A percentile compares a stretch with the other conserved stretches of the same genome.
These are phyloP conservation scores for Xylogone sp. DNA, from an alignment of 2,329 filamentous ascomycete species.

Conservation along the genomic window DNA sequence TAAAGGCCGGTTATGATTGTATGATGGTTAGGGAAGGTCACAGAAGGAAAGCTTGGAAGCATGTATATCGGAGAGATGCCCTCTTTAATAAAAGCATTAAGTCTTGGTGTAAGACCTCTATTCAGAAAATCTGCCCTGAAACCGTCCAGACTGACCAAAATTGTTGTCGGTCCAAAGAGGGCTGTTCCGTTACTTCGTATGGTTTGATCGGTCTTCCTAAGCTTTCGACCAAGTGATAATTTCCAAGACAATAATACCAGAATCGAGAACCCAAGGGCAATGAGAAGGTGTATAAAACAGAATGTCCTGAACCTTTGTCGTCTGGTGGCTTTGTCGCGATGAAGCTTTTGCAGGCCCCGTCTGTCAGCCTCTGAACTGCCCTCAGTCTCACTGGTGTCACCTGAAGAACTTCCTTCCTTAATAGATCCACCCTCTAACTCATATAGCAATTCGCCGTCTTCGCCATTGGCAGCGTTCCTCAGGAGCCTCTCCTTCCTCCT, in stretches of 20 bases:
- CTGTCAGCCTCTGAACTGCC: slow-evolving; percentile 56
- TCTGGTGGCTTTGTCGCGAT: slow-evolving; percentile 44
- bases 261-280: slow-evolving; percentile 51
- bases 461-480: slow-evolving; percentile 54
- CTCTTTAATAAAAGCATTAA: slow-evolving; percentile 73
- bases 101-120: slow-evolving; percentile 73
- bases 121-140: slow-evolving; percentile 88
- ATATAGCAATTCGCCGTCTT: slow-evolving; percentile 77
- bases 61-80: slow-evolving; percentile 91
- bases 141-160: slow-evolving; percentile 90
- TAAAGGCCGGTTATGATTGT: slow-evolving; percentile 89
- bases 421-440: slow-evolving; percentile 83
- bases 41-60: slow-evolving; percentile 89
- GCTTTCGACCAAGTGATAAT: slow-evolving; percentile 45
- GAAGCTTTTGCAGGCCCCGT: slow-evolving; percentile 41
- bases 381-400: slow-evolving; percentile 58
- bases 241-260: slow-evolving; percentile 56
- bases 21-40: slow-evolving; percentile 96
- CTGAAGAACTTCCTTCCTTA: slow-evolving; percentile 61
- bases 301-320: slow-evolving; percentile 50
- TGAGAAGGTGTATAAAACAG: slow-evolving; percentile 49
- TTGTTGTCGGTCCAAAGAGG: slow-evolving; percentile 84
- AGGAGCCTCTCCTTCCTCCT: slow-evolving; percentile 50
- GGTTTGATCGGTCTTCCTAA: slow-evolving; percentile 25
- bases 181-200: slow-evolving; percentile 78